Conservation (phyloP, 1,139 yeast species). For the Trichomonascaceae sp. region DNA sequence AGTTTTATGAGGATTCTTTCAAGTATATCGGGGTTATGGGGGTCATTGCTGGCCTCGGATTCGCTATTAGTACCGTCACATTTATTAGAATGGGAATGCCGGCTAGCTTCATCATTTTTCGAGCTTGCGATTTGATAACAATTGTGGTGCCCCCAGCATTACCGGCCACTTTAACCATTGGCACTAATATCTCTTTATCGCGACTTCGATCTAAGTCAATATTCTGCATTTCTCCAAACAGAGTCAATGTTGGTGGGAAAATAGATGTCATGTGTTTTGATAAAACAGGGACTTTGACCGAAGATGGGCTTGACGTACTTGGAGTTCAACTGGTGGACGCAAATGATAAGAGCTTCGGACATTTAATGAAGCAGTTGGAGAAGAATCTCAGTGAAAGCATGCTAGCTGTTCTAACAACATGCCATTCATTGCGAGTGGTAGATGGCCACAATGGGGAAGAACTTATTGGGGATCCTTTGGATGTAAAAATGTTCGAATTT, state of each 20-base stretch:
- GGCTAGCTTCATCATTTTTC: conserved; percentile 60
- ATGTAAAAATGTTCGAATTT: conserved; percentile 86
- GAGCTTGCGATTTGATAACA: conserved; percentile 91
- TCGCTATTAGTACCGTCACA: conserved; percentile 73
- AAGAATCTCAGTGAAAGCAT: conserved; percentile 7
- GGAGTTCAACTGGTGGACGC: conserved; percentile 62
- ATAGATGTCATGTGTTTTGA: conserved; percentile 88
- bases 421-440: conserved; percentile 78
- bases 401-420: conserved; percentile 57
- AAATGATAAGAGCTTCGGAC: conserved; percentile 5
- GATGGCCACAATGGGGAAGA: conserved; percentile 48
- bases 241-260: conserved; percentile 93
- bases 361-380: conserved; percentile 15
- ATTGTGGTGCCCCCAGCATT: conserved; percentile 98
- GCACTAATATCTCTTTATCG: conserved; percentile 84
- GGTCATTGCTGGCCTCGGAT: conserved; percentile 75
- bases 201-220: conserved; percentile 64
- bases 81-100: conserved; percentile 73
- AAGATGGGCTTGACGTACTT: conserved; percentile 88
- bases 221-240: conserved; percentile 87
- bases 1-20: conserved; percentile 89
- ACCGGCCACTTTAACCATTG: conserved; percentile 95
- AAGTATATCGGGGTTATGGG: conserved; percentile 95
- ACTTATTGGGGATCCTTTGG: conserved; percentile 88
- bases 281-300: conserved; percentile 95